Percentiles rank a stretch among this genome's conserved stretches.
These are phyloP conservation scores for Colletotrichum australisinense DNA, from an alignment of 2,329 filamentous ascomycete species.

Conservation along the genomic window DNA sequence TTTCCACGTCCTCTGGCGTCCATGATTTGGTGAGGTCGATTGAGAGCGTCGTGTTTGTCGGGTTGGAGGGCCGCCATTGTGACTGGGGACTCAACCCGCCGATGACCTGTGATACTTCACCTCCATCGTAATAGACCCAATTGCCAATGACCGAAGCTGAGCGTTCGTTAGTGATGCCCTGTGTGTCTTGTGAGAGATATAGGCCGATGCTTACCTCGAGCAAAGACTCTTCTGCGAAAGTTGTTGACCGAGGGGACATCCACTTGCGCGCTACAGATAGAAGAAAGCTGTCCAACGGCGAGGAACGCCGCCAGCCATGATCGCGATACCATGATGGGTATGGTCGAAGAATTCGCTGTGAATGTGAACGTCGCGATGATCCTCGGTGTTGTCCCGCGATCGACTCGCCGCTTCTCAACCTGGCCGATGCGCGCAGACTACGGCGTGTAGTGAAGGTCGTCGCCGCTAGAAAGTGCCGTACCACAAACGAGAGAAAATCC, in stretches of 20 bases:
- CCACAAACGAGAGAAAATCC: neutral
- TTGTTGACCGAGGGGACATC: constrained; percentile 18
- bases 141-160: constrained; percentile 25
- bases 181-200: neutral
- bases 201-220: neutral
- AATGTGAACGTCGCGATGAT: neutral
- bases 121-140: constrained; percentile 32
- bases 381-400: neutral
- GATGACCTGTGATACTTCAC: constrained; percentile 25
- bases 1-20: constrained; percentile 20
- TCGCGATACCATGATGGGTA: constrained; percentile 4
- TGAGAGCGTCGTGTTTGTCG: constrained; percentile 36
- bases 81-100: neutral
- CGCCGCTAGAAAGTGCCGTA: too few species aligned
- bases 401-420: neutral
- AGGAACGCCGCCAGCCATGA: constrained; percentile 14
- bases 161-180: neutral
- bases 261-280: constrained; percentile 1
- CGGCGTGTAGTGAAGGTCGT: neutral
- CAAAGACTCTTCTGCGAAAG: constrained; percentile 24
- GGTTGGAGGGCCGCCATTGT: neutral
- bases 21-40: constrained; percentile 36
- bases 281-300: constrained; percentile 13
- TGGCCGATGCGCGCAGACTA: neutral
- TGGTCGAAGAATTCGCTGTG: too few species aligned